Percentiles rank a stretch among this genome's conserved stretches.
Evolutionary conservation across 2,329 filamentous ascomycete genomes (phyloP).

Genomic region (Ophiostoma fasciatum): DNA sequence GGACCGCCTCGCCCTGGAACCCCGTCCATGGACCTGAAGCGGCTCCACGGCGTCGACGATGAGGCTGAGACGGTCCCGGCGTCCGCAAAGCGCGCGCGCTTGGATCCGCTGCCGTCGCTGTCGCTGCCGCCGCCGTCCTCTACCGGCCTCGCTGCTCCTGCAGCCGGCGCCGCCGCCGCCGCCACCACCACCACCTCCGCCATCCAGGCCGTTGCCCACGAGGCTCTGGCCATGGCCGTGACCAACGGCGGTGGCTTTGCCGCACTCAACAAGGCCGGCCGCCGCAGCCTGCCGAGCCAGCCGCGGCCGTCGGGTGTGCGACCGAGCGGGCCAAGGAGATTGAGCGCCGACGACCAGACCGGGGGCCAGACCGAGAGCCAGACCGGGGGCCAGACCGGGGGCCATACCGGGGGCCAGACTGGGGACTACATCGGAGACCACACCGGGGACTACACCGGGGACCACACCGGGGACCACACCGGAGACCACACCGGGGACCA

Average conservation of each 20-base stretch:
- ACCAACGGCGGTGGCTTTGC: slow-evolving; percentile 1
- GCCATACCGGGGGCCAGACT: too few species aligned
- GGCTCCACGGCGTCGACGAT: slow-evolving; percentile 7
- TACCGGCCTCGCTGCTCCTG: background rate
- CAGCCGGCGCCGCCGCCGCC: background rate
- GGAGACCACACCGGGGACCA: too few species aligned
- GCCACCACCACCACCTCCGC: background rate
- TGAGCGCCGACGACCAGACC: background rate
- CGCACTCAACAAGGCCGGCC: slow-evolving; percentile 1
- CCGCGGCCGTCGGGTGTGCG: too few species aligned
- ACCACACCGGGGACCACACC: too few species aligned
- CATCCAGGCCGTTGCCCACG: slow-evolving; percentile 9
- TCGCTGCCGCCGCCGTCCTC: background rate
- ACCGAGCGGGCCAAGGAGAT: too few species aligned
- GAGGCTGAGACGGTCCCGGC: slow-evolving; percentile 2
- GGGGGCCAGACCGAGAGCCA: background rate
- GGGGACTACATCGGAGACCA: too few species aligned
- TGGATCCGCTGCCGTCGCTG: background rate
- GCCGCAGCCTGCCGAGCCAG: background rate
- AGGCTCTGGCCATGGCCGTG: slow-evolving; percentile 8
- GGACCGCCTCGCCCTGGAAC: too few species aligned
- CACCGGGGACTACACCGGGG: too few species aligned
- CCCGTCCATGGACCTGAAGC: slow-evolving; percentile 9
- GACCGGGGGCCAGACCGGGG: too few species aligned
- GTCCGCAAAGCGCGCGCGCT: slow-evolving; percentile 8